Evolutionary conservation across 306 rosid species (phyloP), one percentile per base, ranked within the genome.

Genomic region (Inga oerstediana): DNA sequence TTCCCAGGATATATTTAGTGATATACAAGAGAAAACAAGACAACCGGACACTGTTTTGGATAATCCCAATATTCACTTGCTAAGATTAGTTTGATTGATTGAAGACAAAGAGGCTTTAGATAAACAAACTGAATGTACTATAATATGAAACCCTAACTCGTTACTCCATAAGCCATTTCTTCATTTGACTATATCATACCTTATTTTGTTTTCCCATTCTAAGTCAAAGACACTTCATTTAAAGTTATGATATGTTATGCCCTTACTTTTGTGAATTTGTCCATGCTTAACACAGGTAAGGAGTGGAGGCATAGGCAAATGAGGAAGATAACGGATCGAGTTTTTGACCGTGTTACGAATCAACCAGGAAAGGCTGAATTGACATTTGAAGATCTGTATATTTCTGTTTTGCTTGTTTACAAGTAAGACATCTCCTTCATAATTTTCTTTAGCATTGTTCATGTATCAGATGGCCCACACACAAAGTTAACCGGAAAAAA

Each of bases 331-430:
- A 84, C 93, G 1, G 88, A 92, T 84, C 87, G 74, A 79, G 88
- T 91, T 74, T 96, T 86, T 79, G 86, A 89, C 43, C 80, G 44
- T 3, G 12, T 92, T 30, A 75, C 73, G 51, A 91, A 82, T 48
- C 84, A 86, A 35, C 10, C 68, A 0, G 81, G 65, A 35, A 84
- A 19, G 39, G 90, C 86, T 30, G 84, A 45, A 9, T 76, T 96
- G 91, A 69, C 66, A 30, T 92, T 96, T 78, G 97, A 91, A 85
- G 97, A 96, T 81, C 83, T 96, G 32, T 96, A 94, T 84, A 96
- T 94, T 44, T 90, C 97, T 34, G 94, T 94, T 17, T 86, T 96
- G 78, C 94, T 96, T 79, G 93, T 92, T 54, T 96, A 86, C 95
- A 96, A 96, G 99, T 96, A 66, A 88, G 97, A 61, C 72, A 48